These are phyloP conservation scores for Yarrowia porcina DNA, from an alignment of 805 yeast species.

Conservation along the genomic window DNA sequence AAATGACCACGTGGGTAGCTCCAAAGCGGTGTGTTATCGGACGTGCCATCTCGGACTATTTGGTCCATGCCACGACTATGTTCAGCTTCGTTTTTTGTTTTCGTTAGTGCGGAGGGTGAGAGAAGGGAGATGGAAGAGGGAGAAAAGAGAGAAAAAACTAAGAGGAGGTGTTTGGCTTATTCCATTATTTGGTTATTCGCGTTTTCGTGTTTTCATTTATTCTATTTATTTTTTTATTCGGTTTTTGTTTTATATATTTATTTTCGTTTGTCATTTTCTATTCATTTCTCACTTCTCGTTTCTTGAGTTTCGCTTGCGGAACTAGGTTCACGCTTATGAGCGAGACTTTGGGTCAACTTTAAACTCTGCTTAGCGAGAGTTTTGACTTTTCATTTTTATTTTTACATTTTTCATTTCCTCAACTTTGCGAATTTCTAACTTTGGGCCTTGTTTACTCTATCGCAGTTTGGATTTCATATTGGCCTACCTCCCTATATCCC, in stretches of 20 bases:
- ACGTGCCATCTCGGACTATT: background rate
- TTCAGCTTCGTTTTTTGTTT: background rate
- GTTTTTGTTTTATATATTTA: no score
- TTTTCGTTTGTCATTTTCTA: background rate
- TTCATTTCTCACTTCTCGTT: no score
- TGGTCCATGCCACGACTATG: background rate
- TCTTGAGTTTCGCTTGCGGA: slow-evolving; percentile 16
- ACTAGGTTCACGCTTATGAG: slow-evolving; percentile 17
- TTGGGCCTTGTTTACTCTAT: slow-evolving; percentile 14
- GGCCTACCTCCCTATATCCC: slow-evolving; percentile 21
- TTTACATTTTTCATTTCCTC: no score
- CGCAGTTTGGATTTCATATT: slow-evolving; percentile 17
- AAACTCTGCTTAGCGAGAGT: background rate
- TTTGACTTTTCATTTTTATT: no score
- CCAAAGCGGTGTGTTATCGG: slow-evolving; percentile 17
- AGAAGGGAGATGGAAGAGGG: no score
- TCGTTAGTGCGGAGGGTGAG: no score
- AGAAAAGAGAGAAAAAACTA: no score
- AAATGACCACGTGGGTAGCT: slow-evolving; percentile 17
- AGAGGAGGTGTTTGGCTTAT: no score
- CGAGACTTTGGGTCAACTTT: no score
- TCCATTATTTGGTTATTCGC: no score
- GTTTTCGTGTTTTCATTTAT: no score
- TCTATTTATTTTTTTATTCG: no score
- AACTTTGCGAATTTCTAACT: slow-evolving; percentile 1